Base-by-base conservation (phyloP, 2,329 filamentous ascomycete genomes). In the Sporothrix pallida region DNA sequence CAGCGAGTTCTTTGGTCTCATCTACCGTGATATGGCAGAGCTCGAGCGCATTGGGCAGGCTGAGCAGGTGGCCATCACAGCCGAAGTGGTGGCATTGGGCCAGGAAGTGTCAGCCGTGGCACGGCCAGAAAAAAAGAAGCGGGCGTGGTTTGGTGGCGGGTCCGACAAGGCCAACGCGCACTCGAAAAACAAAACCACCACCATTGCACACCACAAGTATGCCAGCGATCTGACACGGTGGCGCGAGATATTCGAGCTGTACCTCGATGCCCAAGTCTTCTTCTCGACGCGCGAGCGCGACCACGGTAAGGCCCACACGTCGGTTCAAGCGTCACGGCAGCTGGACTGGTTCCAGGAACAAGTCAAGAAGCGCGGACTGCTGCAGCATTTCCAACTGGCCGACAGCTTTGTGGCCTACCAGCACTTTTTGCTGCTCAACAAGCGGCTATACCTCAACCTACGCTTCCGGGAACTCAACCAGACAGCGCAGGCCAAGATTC, bases 391-490 rank as follows among this genome's bases (percentile, higher is more conserved):
- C 82, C 92, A 90, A 80, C 86, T 92, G 67, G 84, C 87, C 31
- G 87, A 90, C 71, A 94, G 92, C 77, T 84, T 85, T 26, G 79
- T 84, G 9, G 91, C 93, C 0, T 88, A 94, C 69, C 83, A 87
- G 71, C 87, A 86, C 31, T 97, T 97, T 78, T 82, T 95, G 75
- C 83, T 86, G 67, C 86, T 97, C 77, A 97, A 97, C 79, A 84
- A 88, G 31, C 87, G 89, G 71, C 86, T 97, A n/a, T 85, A 97
- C n/a, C 91, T 91, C 75, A 92, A 92, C 70, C 86, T 97, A 76
- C 90, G 91, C 74, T 97, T 97, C 77, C 93, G 95, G 78, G 93
- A 96, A 79, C 90, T 97, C 76, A 97, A 97, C 78, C 88, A 89
- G 76, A 87, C 87, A 44, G 94, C 94, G 0, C 89, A 96, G 78